Base-by-base conservation (phyloP, 2,329 filamentous ascomycete genomes). In the Exophiala xenobiotica region DNA sequence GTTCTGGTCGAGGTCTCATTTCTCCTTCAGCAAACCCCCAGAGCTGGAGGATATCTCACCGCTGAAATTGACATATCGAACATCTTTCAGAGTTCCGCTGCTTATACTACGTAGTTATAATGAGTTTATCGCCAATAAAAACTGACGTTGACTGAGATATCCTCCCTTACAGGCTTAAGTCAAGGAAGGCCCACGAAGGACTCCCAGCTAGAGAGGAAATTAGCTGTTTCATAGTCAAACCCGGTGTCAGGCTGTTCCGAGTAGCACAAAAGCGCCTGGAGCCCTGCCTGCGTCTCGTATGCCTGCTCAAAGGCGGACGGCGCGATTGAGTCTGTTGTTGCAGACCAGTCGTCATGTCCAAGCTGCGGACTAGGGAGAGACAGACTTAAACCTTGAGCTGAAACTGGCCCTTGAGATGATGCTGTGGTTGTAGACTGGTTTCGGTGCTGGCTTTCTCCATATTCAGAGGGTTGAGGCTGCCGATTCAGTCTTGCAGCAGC, bases 401-500 rank as follows among this genome's bases (percentile, higher is more conserved):
- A 6, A 27, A 12, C 12, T 27, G 12, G 24, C 6, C 24, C n/a
- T n/a, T n/a, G n/a, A n/a, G n/a, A n/a, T n/a, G n/a, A n/a, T 27
- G 24, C 24, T 12, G 24, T 12, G 24, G 24, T 6, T 12, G 24
- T 6, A 12, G 24, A 27, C 6, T 27, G 24, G 24, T 12, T 27
- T 6, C 24, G 24, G 24, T 27, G 24, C 6, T 27, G 6, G 24
- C 24, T 6, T 27, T 12, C 24, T 46, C 38, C n/a, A n/a, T n/a
- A n/a, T n/a, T n/a, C n/a, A n/a, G n/a, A n/a, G n/a, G n/a, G 44
- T 20, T 23, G 16, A n/a, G 27, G n/a, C 19, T 24, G 24, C 27
- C 3, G 49, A 26, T 47, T 47, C n/a, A 53, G 26, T 16, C 42
- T 53, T 6, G 43, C 38, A 7, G 49, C 44, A 3, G 43, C 49